Evolutionary conservation across 345 rosid species (phyloP), one percentile per base, ranked within the genome.

Genomic region (Eucalyptus regnans): DNA sequence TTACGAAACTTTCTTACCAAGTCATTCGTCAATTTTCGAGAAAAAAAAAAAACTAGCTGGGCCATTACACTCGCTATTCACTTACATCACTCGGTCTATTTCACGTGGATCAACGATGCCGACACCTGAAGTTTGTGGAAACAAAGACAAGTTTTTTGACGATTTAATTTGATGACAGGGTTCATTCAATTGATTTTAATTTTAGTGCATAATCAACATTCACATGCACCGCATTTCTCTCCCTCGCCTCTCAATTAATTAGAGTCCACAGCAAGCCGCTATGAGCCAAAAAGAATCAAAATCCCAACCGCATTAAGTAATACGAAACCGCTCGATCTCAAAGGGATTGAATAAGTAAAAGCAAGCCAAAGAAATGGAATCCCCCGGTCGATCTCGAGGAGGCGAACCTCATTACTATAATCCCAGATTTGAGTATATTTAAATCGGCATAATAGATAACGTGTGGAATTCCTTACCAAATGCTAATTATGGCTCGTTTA

Each of bases 91-190:
- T 71, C 8, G 3, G 46, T 18, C 25, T 18, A 20, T 71, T 71
- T 37, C 8, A 3, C 14, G 4, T 9, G 27, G 43, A 17, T 37
- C 8, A 3, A 18, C 3, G 4, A 6, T 6, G 7, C 7, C 4
- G 5, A 23, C 5, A 2, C 4, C 4, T 41, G 1, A 71, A 20
- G 12, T 33, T 68, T 31, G 2, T 68, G 37, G 4, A 68, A 68
- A 68, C 7, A 68, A 7, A 9, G 23, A 31, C 7, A 3, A 4
- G 10, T 33, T n/a, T n/a, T 33, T 68, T 23, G 27, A 71, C 1
- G 15, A 71, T 18, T 18, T 33, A 71, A 71, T 18, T 6, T 20
- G 8, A 37, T 37, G 62, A 1, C 6, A 10, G 0, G 46, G 8
- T 71, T 18, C 2, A 5, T 43, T 43, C 15, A 71, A 1, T 71